A percentile compares a stretch with the other conserved stretches of the same genome.
These are phyloP conservation scores for Aspergillus pseudoterreus DNA, from an alignment of 2,329 filamentous ascomycete genomes.

Conservation along the genomic window DNA sequence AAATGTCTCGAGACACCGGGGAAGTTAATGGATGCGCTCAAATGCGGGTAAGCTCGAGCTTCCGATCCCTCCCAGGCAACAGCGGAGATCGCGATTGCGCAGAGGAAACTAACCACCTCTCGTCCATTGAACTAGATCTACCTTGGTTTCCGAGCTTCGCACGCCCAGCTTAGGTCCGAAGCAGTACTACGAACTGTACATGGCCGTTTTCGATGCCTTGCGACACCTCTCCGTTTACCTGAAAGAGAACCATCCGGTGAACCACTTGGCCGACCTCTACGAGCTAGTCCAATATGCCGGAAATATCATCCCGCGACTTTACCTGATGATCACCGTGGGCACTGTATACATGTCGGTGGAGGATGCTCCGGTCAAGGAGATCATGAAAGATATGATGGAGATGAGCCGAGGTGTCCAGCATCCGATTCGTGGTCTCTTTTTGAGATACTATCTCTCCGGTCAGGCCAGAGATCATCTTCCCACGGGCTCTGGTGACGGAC, in stretches of 20 bases:
- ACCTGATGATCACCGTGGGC: conserved; percentile 98
- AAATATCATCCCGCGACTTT: conserved; percentile 92
- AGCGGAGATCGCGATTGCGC: conserved; percentile 9
- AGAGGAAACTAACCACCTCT: conserved; percentile 1
- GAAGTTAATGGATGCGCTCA: conserved; percentile 99
- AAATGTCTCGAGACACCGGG: conserved; percentile 95
- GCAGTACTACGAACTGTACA: conserved; percentile 99
- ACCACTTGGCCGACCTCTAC: conserved; percentile 96
- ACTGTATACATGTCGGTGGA: conserved; percentile 99
- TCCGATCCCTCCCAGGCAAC: conserved; percentile 22
- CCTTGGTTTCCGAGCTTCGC: conserved; percentile 94
- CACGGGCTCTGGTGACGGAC: conserved; percentile 76
- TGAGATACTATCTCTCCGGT: conserved; percentile 93
- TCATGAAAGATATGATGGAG: conserved; percentile 99
- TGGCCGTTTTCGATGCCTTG: conserved; percentile 97
- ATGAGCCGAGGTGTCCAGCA: conserved; percentile 98
- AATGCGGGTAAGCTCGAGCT: conserved; percentile 78
- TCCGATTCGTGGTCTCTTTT: conserved; percentile 88
- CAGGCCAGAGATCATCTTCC: conserved; percentile 90
- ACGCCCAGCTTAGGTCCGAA: conserved; percentile 97
- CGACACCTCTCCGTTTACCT: conserved; percentile 95
- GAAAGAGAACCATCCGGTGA: conserved; percentile 93
- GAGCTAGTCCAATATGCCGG: conserved; percentile 97
- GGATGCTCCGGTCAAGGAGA: conserved; percentile 97
- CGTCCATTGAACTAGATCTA: conserved; percentile 64